Evolutionary conservation across 2,329 filamentous ascomycete genomes (phyloP).

Genomic region (Harringtonia aguacate): DNA sequence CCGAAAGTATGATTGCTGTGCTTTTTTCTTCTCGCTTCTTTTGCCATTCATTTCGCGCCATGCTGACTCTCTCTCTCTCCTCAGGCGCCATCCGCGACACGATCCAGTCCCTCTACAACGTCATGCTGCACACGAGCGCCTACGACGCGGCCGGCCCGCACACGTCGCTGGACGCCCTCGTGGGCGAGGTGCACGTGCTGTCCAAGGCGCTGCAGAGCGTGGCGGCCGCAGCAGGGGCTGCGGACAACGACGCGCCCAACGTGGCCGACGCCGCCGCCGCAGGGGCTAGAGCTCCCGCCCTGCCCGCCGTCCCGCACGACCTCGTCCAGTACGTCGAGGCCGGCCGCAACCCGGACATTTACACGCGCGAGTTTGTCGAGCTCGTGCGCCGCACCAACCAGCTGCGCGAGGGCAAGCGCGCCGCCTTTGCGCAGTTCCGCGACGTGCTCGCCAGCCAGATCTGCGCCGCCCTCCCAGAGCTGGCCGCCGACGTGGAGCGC

Average conservation of each 20-base stretch:
- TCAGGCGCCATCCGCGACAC: conserved; percentile 26
- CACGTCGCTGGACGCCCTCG: conserved; percentile 44
- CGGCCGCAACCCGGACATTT: conserved; percentile 63
- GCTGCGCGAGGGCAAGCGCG: conserved; percentile 53
- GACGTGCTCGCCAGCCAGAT: conserved; percentile 53
- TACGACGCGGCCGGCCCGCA: conserved; percentile 41
- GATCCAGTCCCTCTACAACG: conserved; percentile 52
- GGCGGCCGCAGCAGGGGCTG: conserved; percentile 19
- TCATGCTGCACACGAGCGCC: conserved; percentile 51
- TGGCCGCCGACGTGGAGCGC: conserved; percentile 38
- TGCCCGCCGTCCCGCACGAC: conserved; percentile 40
- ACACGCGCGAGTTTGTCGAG: conserved; percentile 65
- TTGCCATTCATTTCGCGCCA: neutral
- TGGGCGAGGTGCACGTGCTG: conserved; percentile 38
- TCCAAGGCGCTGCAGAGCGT: conserved; percentile 27
- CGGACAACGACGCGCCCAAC: conserved; percentile 18
- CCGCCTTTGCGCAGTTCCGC: conserved; percentile 49
- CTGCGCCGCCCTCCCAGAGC: conserved; percentile 46
- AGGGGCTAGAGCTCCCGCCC: no score
- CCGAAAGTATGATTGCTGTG: conserved; percentile 11
- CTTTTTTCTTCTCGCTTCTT: neutral
- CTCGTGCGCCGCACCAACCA: conserved; percentile 55
- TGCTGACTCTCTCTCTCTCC: neutral
- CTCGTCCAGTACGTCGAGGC: conserved; percentile 60
- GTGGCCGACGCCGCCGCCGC: conserved; percentile 28